Evolutionary conservation across 768 basidiomycete species (phyloP).

Genomic region (Kwoniella pini): DNA sequence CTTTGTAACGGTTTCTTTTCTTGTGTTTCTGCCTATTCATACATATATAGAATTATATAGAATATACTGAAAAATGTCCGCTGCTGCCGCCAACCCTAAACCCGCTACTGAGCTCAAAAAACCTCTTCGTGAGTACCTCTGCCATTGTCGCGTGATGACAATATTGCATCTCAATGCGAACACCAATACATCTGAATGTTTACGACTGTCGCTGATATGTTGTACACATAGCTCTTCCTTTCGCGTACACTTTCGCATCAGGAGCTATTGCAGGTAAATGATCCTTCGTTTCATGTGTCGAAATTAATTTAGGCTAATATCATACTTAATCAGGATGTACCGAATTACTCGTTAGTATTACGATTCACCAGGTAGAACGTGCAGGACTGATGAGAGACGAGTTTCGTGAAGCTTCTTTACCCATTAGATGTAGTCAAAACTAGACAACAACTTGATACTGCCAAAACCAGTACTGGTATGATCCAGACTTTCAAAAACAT

Average conservation of each 20-base stretch:
- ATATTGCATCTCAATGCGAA: background rate
- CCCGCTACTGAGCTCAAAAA: conserved; percentile 32
- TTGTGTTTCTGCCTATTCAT: background rate
- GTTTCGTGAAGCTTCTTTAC: conserved; percentile 40
- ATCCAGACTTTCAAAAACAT: conserved; percentile 81
- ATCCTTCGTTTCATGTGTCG: conserved; percentile 58
- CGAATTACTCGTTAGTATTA: conserved; percentile 63
- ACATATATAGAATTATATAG: conserved; percentile 4
- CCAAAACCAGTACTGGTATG: conserved; percentile 72
- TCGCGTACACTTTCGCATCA: conserved; percentile 77
- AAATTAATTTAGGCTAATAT: background rate
- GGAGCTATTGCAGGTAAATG: conserved; percentile 90
- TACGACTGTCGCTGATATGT: conserved; percentile 9
- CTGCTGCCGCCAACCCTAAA: conserved; percentile 14
- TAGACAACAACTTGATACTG: conserved; percentile 93
- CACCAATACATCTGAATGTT: background rate
- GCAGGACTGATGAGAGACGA: background rate
- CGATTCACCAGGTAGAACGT: conserved; percentile 53
- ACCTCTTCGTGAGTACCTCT: conserved; percentile 31
- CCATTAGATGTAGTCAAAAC: conserved; percentile 93
- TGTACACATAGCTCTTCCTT: conserved; percentile 53
- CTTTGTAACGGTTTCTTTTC: background rate
- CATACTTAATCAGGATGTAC: conserved; percentile 37
- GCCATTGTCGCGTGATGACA: background rate
- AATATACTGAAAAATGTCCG: conserved; percentile 15